These are phyloP conservation scores for Colletotrichum scovillei DNA, from an alignment of 2,329 filamentous ascomycete species.

Conservation along the genomic window DNA sequence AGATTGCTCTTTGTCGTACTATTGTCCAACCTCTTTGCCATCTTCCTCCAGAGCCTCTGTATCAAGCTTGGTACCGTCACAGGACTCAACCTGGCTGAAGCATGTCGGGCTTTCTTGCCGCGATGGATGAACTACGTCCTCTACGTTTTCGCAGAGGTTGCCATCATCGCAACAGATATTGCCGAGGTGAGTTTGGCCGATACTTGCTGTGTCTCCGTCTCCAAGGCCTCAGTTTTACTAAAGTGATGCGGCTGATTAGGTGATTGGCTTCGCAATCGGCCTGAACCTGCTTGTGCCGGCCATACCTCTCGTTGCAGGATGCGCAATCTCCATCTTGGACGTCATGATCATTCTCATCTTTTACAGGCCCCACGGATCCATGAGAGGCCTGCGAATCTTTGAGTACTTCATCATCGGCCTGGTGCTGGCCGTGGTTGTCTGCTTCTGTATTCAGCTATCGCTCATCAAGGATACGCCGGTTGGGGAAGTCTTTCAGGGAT, in stretches of 20 bases:
- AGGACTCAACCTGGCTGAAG: slow-evolving; percentile 74
- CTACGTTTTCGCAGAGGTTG: slow-evolving; percentile 72
- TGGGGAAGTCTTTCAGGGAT: slow-evolving; percentile 73
- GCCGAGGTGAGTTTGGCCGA: slow-evolving; percentile 63
- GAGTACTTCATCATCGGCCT: slow-evolving; percentile 72
- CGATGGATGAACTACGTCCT: slow-evolving; percentile 72
- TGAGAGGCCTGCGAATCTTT: slow-evolving; percentile 71
- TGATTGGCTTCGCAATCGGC: slow-evolving; percentile 78
- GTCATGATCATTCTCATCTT: slow-evolving; percentile 76
- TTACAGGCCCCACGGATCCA: slow-evolving; percentile 69
- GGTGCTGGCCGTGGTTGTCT: slow-evolving; percentile 76
- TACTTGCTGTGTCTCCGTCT: no score
- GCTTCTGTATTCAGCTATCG: slow-evolving; percentile 77
- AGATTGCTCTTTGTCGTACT: slow-evolving; percentile 75
- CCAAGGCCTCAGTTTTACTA: neutral
- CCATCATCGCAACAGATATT: slow-evolving; percentile 79
- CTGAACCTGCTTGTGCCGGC: slow-evolving; percentile 73
- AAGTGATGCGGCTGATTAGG: slow-evolving; percentile 47
- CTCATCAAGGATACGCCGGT: slow-evolving; percentile 66
- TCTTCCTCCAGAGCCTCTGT: slow-evolving; percentile 75
- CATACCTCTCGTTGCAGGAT: slow-evolving; percentile 75
- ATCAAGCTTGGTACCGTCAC: slow-evolving; percentile 78
- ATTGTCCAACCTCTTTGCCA: slow-evolving; percentile 77
- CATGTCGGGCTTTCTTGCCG: slow-evolving; percentile 73
- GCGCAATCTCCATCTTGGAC: slow-evolving; percentile 75